Base-by-base conservation (phyloP, 176 grass and related monocot species). In the maize (Zea mays) region DNA sequence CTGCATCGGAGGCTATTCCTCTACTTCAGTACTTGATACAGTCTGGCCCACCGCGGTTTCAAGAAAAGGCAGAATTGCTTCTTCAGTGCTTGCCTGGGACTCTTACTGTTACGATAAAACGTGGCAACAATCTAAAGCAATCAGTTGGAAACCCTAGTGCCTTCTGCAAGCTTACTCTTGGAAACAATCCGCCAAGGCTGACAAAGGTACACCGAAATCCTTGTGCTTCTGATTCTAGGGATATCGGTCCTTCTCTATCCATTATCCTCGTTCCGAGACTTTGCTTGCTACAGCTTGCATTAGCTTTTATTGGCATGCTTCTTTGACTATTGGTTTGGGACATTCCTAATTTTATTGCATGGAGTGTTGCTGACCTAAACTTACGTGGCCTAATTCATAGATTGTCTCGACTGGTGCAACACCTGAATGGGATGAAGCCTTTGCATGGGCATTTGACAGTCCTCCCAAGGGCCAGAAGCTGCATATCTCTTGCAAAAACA, bases 401-500 rank as follows among this genome's bases (percentile, higher is more conserved):
- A 93, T 99, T 82, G 86, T 99, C 47, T 99, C 96, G 0, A 99
- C 92, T 48, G 96, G 96, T 14, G 81, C 88, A 56, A 51, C 88
- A 12, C 96, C 96, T 81, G 96, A 99, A 87, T 99, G 96, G 96
- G 96, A 99, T 63, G 96, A 99, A 76, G 90, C 81, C 59, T 99
- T 99, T 78, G 84, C 88, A 8, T 99, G 96, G 96, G 92, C 90
- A 75, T 99, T 99, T 66, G 96, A 99, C 65, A 99, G 90, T 56
- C 96, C 96, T 51, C 96, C 96, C 9, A 99, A 96, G 78, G 96
- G 96, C 42, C 96, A 99, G 84, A 99, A 99, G 73, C 90, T 99
- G 77, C 96, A 99, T 62, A 99, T 99, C 58, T 99, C 96, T 10
- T 99, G 96, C 96, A 99, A 91, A 83, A 99, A 99, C 73, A 99